These are phyloP conservation scores for Leccinum aurantiacum DNA, from an alignment of 768 basidiomycete species.

Conservation along the genomic window DNA sequence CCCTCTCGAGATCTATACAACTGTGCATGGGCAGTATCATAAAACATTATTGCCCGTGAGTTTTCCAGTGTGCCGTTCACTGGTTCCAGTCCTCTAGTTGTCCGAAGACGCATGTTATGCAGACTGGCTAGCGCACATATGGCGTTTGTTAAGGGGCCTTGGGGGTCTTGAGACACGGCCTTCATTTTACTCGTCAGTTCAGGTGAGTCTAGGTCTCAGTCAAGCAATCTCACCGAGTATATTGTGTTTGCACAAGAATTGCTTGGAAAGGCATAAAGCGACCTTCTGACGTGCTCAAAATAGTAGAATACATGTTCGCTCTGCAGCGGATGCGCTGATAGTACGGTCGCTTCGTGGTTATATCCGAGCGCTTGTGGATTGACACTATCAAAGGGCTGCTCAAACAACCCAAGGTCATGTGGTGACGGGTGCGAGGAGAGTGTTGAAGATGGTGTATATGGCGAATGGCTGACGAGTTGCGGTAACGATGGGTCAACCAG, in stretches of 20 bases:
- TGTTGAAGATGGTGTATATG: constrained; percentile 36
- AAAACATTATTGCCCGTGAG: constrained; percentile 62
- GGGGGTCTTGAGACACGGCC: constrained; percentile 62
- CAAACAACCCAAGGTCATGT: constrained; percentile 33
- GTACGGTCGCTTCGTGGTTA: constrained; percentile 18
- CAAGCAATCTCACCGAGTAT: constrained; percentile 53
- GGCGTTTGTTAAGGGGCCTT: constrained; percentile 69
- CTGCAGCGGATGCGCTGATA: constrained; percentile 45
- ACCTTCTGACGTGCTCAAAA: constrained; percentile 66
- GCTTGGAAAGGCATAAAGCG: constrained; percentile 65
- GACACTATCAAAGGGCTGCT: constrained; percentile 36
- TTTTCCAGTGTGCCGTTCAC: constrained; percentile 53
- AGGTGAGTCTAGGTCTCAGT: constrained; percentile 3
- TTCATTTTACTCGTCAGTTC: constrained; percentile 18
- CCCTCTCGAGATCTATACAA: constrained; percentile 57
- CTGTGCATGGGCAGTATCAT: constrained; percentile 66
- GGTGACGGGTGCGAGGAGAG: constrained; percentile 36
- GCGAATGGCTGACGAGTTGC: constrained; percentile 31
- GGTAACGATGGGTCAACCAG: constrained; percentile 31
- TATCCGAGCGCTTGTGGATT: constrained; percentile 32
- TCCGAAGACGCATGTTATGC: constrained; percentile 61
- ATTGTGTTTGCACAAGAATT: constrained; percentile 62
- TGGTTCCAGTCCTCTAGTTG: constrained; percentile 61
- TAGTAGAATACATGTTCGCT: constrained; percentile 70
- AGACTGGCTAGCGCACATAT: constrained; percentile 75